Percentiles rank a stretch among this genome's conserved stretches.
Conservation (phyloP, 305 asterid genomes). For the Withania somnifera region DNA sequence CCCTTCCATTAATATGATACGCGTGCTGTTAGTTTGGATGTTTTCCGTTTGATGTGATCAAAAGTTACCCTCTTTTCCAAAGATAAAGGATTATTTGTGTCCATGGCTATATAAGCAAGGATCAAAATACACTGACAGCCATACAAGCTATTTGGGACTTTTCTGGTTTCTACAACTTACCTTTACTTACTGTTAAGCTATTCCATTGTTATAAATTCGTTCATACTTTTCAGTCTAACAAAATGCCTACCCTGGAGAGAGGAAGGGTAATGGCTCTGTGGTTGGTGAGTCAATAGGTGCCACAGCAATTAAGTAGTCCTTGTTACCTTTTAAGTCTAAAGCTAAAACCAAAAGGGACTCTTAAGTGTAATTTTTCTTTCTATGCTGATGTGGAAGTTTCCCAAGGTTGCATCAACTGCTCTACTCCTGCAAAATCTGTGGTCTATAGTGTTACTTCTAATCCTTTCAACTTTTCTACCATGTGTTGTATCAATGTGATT, state of each 20-base stretch:
- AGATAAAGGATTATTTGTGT: background rate
- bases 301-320: background rate
- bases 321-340: background rate
- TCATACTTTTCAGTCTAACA: background rate
- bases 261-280: background rate
- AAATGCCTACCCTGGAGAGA: background rate
- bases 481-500: background rate
- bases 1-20: background rate
- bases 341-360: background rate
- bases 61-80: background rate
- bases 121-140: background rate
- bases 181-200: background rate
- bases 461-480: background rate
- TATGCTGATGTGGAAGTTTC: background rate
- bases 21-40: background rate
- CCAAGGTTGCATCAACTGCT: background rate
- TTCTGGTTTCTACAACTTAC: background rate
- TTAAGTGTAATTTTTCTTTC: background rate
- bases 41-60: background rate
- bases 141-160: background rate
- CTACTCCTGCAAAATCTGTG: background rate
- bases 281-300: background rate
- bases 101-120: background rate
- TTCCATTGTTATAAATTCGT: background rate
- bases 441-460: background rate